Evolutionary conservation across 2,329 filamentous ascomycete genomes (phyloP), one percentile per base, ranked within the genome.

Genomic region (Lecanoromycetidae sp.): DNA sequence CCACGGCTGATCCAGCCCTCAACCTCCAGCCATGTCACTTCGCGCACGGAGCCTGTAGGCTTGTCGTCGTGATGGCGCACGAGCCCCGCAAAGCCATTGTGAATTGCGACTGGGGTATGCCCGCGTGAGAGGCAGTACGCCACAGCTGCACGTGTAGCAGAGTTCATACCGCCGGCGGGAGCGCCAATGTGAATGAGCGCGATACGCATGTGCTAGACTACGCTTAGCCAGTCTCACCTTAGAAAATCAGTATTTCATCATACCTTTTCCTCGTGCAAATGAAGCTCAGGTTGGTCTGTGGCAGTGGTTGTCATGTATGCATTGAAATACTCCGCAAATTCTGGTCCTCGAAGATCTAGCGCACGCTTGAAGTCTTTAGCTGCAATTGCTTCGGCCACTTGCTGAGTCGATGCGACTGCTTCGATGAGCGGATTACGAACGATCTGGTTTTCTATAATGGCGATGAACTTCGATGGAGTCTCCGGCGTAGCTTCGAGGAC

Each of bases 371-470:
- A 98, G 56, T 96, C 82, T 61, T 87, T 88, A 46, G 74, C 77
- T 20, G 86, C 76, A 49, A 98, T 94, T 26, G 85, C 84, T 55
- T 77, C 76, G 12, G 87, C 78, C 0, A 96, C 86, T 46, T 84
- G 76, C 63, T 95, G 82, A 23, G 91, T 98, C 59, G 87, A 77
- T 38, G 77, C 70, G 9, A 98, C 91, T 1, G 91, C 88, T 61
- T 94, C 77, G 71, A 96, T 84, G 22, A 98, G 71, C 17, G 87
- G 83, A 57, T 88, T 87, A 46, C 88, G 79, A 54, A 87, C 80
- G 61, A 98, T 96, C 70, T 98, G 94, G 75, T 96, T 96, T 71
- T 98, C 91, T 54, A 82, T 88, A 56, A 98, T 88, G 57, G 87
- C 88, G 61, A 98, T 96, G 60, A 98, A 88, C 49, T 87, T 90